These are phyloP conservation scores for Aspergillus conjunctus DNA, from an alignment of 495 filamentous ascomycete genomes.

Conservation along the genomic window DNA sequence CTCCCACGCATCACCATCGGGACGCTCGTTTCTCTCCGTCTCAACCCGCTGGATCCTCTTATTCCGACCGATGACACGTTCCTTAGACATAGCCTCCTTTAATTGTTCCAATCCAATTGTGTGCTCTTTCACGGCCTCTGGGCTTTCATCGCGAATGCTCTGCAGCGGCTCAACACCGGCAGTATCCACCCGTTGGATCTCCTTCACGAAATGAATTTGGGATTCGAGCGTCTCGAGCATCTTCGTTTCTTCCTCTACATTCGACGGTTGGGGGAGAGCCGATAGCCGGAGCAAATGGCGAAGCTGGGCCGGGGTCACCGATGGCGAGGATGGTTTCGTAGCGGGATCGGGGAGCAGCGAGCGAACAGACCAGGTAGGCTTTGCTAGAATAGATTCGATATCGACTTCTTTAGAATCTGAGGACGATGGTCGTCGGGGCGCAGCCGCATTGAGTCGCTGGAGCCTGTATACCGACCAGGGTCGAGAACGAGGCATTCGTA, in stretches of 20 bases:
- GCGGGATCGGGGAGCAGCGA: constrained; percentile 64
- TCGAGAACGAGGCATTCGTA: constrained; percentile 24
- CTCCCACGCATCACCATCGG: constrained; percentile 48
- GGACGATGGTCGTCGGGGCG: constrained; percentile 31
- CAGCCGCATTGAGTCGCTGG: constrained; percentile 13
- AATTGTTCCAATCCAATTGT: constrained; percentile 55
- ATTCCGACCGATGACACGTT: constrained; percentile 54
- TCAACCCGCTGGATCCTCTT: constrained; percentile 47
- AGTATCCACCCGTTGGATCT: constrained; percentile 81
- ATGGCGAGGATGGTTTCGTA: constrained; percentile 31
- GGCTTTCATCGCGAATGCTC: constrained; percentile 80
- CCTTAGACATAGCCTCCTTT: constrained; percentile 54
- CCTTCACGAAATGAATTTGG: constrained; percentile 86
- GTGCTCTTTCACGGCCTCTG: constrained; percentile 51
- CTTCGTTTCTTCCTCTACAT: constrained; percentile 54
- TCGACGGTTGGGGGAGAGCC: constrained; percentile 73
- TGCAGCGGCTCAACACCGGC: constrained; percentile 67
- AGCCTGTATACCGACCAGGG: constrained; percentile 18
- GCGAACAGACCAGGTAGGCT: constrained; percentile 83
- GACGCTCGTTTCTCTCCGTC: constrained; percentile 32
- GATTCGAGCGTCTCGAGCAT: constrained; percentile 76
- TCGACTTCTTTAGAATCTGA: constrained; percentile 34
- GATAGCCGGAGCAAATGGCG: constrained; percentile 89
- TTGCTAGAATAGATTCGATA: constrained; percentile 61
- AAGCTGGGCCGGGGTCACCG: constrained; percentile 59